A percentile compares a stretch with the other conserved stretches of the same genome.
Conservation (phyloP, 768 basidiomycete species). For the Tylopilus cervinicoccineus region DNA sequence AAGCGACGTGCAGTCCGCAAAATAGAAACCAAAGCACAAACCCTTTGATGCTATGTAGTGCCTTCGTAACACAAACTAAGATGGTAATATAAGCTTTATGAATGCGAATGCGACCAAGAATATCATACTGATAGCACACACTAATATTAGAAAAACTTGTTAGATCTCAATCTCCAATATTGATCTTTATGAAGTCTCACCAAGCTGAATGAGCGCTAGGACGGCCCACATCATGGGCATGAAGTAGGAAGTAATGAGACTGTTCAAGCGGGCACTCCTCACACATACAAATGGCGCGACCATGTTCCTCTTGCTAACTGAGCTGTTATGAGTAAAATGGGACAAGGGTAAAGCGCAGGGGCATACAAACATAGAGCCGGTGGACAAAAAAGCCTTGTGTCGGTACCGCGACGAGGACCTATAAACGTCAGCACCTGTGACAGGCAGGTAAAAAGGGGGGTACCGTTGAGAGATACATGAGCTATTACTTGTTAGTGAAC, state of each 20-base stretch:
- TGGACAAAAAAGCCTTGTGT: conserved; percentile 13
- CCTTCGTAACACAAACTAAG: not conserved
- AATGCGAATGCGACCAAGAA: not conserved
- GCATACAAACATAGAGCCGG: conserved; percentile 14
- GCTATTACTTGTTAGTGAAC: conserved; percentile 1
- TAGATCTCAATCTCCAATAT: not conserved
- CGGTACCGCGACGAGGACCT: conserved; percentile 2
- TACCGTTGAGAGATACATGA: conserved; percentile 2
- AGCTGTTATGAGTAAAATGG: not conserved
- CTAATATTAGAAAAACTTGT: not conserved
- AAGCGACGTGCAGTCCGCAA: not conserved
- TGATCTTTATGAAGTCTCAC: not conserved
- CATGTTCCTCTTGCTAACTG: conserved; percentile 8
- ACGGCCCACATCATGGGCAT: not conserved
- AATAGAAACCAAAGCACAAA: not conserved
- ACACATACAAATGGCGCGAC: conserved; percentile 1
- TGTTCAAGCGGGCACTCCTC: not conserved
- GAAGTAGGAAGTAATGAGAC: not conserved
- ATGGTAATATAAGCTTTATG: not conserved
- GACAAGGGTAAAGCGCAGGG: not conserved
- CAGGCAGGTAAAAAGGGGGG: not conserved
- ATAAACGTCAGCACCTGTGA: not conserved
- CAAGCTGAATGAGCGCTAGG: not conserved
- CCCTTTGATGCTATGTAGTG: not conserved
- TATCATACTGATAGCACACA: not conserved